These are phyloP conservation scores for Blepharisma japonicum DNA, from an alignment of 73 alveolate species.

Conservation along the genomic window DNA sequence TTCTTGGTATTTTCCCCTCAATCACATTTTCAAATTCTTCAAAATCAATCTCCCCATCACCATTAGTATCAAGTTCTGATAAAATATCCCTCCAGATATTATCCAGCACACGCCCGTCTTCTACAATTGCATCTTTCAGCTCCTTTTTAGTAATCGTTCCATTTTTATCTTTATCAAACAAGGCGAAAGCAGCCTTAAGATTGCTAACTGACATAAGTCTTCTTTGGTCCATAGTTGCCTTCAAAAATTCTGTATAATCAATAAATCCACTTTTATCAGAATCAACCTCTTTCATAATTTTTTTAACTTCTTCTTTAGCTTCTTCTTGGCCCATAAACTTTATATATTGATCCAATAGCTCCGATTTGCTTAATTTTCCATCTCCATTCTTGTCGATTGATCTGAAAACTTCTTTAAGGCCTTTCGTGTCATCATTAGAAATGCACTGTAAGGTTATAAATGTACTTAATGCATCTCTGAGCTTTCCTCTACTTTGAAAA, in stretches of 20 bases:
- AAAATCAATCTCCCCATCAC: constrained; percentile 40
- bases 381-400: too few species aligned
- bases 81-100: constrained; percentile 36
- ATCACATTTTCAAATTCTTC: not conserved
- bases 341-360: not conserved
- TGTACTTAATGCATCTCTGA: not conserved
- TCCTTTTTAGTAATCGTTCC: constrained; percentile 38
- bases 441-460: not conserved
- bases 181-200: constrained; percentile 34
- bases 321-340: constrained; percentile 35
- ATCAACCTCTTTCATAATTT: constrained; percentile 38
- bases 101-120: constrained; percentile 22
- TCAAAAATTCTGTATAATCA: constrained; percentile 48
- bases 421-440: too few species aligned
- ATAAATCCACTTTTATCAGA: constrained; percentile 36
- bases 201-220: constrained; percentile 32
- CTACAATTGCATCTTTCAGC: constrained; percentile 29
- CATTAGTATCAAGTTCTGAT: constrained; percentile 39
- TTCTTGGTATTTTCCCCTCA: too few species aligned
- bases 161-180: constrained; percentile 47
- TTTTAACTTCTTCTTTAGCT: constrained; percentile 42
- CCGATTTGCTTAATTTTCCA: too few species aligned
- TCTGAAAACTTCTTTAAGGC: too few species aligned
- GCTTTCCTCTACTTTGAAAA: too few species aligned
- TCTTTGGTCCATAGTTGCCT: constrained; percentile 41